Base-by-base conservation (phyloP, 768 basidiomycete species). In the Boletus rubroflammeus region DNA sequence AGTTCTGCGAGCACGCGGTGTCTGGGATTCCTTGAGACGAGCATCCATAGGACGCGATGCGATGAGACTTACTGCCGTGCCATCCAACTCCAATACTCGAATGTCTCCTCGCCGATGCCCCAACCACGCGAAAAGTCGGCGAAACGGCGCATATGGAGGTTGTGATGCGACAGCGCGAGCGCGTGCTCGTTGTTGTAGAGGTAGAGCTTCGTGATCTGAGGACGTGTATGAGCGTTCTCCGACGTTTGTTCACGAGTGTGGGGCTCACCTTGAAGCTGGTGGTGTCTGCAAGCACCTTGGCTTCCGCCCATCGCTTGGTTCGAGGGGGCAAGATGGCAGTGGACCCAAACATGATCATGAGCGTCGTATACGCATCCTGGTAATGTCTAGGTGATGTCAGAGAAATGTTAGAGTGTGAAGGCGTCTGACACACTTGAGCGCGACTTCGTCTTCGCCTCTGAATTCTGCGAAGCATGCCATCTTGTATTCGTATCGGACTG, bases 241-340 rank as follows among this genome's bases (percentile, higher is more conserved):
- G 17, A 28, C 19, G 40, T 7, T 10, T 14, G 14, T 55, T 29
- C 8, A 2, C 2, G 13, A 8, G 15, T 25, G 25, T 15, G 14
- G 1, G 9, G 56, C 72, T 52, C 56, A 91, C 94, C 76, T 97
- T 95, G 67, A 97, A 76, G 54, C 86, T 90, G 57, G 98, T 86
- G 59, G 92, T 90, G 67, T 99, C 97, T 0, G 92, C 93, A 2
- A 98, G 79, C 2, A 98, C 97, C 69, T 95, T 97, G 3, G 96
- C 96, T 70, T 99, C 97, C 15, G 95, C 94, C 96, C 96, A 98
- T 29, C 96, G 81, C 67, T 98, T 99, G 2, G 94, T 98, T 9
- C 96, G 82, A 6, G 94, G 93, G 1, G 90, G 91, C 8, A 97
- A 74, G 47, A 90, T 88, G 5, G 85, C 84, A 2, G 88, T 88